Base-by-base conservation (phyloP, 1,284 basidiomycete species). In the Meripilus lineatus region DNA sequence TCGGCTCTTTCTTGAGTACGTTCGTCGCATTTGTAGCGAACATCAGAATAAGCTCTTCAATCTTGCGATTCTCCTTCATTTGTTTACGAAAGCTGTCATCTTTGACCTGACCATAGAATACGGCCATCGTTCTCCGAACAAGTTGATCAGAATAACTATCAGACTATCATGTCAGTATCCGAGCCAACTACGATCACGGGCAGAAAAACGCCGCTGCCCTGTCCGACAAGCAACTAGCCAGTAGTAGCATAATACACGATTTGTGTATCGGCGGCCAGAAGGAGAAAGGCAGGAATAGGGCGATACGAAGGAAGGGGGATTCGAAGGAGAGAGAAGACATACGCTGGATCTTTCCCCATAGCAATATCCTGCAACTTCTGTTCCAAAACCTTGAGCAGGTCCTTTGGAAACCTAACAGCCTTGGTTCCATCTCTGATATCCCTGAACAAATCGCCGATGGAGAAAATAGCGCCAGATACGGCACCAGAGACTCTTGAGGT, bases 1-100 rank as follows among this genome's bases (percentile, higher is more conserved):
- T 73, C 3, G 82, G 79, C 58, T 84, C 89, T 66, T 96, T 95
- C 73, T 84, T 85, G 45, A 95, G 72, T 5, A 89, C 79, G 18
- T 79, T 76, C 1, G 89, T 92, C 3, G 93, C 89, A 35, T 92
- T 84, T 2, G 93, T 90, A 13, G 94, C 93, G 58, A 97, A 98
- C 74, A 89, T 87, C 41, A 99, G 75, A 50, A 99, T 95, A 47
- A 99, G 81, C 53, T 97, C 93, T 66, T 99, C 96, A 42, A 98
- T 89, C 69, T 95, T 96, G 38, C 96, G 77, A 58, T 93, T 94
- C 64, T 97, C 93, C 63, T 93, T 92, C 79, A 98, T 85, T 58
- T 93, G 89, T 33, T 81, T 77, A 50, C 88, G 81, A 69, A 94
- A 94, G 24, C 71, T 75, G 39, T 89, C 84, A 48, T 90, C 83